These are phyloP conservation scores for Pythium monospermum DNA, from an alignment of 352 stramenopile species.

Conservation along the genomic window DNA sequence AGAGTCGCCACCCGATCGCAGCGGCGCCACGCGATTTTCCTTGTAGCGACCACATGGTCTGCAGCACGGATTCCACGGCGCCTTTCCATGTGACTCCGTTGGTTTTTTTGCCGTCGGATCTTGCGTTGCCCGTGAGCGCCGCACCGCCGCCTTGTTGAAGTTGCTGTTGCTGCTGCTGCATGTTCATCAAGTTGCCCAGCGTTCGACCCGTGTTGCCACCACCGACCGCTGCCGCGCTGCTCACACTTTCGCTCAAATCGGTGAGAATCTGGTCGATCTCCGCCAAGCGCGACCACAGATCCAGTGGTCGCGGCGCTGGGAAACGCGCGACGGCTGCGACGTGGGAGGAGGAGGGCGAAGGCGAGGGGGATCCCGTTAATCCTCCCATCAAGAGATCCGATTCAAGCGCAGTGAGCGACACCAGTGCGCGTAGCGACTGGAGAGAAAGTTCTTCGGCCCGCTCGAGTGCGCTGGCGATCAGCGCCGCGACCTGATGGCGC, in stretches of 20 bases:
- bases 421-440: constrained; percentile 44
- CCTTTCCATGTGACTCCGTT: constrained; percentile 49
- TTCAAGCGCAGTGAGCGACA: constrained; percentile 44
- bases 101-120: constrained; percentile 7
- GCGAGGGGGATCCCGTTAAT: not conserved
- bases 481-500: constrained; percentile 38
- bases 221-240: not conserved
- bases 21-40: constrained; percentile 48
- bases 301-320: constrained; percentile 16
- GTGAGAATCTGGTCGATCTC: constrained; percentile 11
- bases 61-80: constrained; percentile 49
- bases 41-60: constrained; percentile 59
- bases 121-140: not conserved
- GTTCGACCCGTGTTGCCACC: constrained; percentile 7
- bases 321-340: constrained; percentile 6
- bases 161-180: constrained; percentile 20
- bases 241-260: constrained; percentile 13
- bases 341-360: not conserved
- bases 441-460: constrained; percentile 51
- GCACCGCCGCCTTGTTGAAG: constrained; percentile 12
- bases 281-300: constrained; percentile 16
- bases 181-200: constrained; percentile 18
- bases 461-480: constrained; percentile 54
- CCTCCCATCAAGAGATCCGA: constrained; percentile 36
- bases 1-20: constrained; percentile 42